Evolutionary conservation across 2,329 filamentous ascomycete species (phyloP), one percentile per base, ranked within the genome.

Genomic region (Colletotrichum navitas): DNA sequence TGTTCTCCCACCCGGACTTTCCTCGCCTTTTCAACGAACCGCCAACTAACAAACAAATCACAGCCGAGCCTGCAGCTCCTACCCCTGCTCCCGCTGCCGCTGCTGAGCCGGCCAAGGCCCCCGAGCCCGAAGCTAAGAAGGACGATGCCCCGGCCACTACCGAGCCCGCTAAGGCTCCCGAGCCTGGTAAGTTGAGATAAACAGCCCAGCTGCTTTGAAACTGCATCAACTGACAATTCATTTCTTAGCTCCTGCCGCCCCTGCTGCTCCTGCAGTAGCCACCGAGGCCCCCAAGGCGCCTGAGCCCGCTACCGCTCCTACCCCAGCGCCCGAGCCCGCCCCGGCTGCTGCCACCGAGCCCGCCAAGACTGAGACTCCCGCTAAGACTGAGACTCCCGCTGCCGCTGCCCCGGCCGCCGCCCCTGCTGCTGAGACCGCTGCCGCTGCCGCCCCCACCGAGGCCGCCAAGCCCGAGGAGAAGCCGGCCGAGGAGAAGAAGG

Each of bases 211-310:
- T 1, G 61, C 29, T 56, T 49, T 11, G 24, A 47, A 11, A 11
- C 3, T 29, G 16, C 12, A 41, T 41, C 7, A 43, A 59, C 72
- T 65, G 63, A 68, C 45, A 49, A 18, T 43, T 32, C 21, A n/a
- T 55, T 34, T 11, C 10, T 3, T 43, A 58, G 71, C 74, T 32
- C 61, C 62, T 55, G 58, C 63, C 29, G 29, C 65, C 11, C 55
- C 72, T 14, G 66, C 58, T 4, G 70, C 70, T 18, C 71, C 74
- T 24, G 73, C 75, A 49, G 67, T 76, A 55, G 66, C 75, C 36
- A 59, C 74, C 32, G 79, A 78, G 63, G 74, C 77, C 36, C 74
- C 77, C 68, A 77, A 78, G 74, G 66, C 51, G 26, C 39, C 66
- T 11, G 61, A 69, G 61, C 66, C 66, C 55, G 70, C 61, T 24